Conservation (phyloP, 139 green algal species). For the Chlamydomonas urium region DNA sequence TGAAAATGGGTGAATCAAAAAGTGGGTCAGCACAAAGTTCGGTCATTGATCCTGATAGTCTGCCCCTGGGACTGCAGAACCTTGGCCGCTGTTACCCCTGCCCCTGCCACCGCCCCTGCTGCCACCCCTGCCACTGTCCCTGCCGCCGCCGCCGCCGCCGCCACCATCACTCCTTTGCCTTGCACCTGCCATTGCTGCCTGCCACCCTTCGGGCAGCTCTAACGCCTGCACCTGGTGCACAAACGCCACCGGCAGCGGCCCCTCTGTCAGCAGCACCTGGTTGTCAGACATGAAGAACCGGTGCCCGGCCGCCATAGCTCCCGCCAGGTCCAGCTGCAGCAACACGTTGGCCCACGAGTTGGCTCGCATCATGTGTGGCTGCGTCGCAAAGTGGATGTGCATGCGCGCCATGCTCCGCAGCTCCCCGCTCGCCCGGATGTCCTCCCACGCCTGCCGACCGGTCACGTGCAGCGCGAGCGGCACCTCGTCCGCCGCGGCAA, state of each 20-base stretch:
- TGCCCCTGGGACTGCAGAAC: too few species aligned
- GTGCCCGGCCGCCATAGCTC: slow-evolving; percentile 43
- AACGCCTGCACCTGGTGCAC: slow-evolving; percentile 25
- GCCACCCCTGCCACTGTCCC: too few species aligned
- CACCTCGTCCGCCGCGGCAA: slow-evolving; percentile 26
- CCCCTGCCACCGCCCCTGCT: too few species aligned
- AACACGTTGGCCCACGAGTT: slow-evolving; percentile 54
- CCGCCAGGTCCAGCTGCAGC: slow-evolving; percentile 45
- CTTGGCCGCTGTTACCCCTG: too few species aligned
- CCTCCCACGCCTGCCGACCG: slow-evolving; percentile 43
- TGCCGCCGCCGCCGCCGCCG: too few species aligned
- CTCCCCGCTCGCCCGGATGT: slow-evolving; percentile 49
- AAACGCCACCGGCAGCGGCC: slow-evolving; percentile 48
- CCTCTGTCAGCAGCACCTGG: slow-evolving; percentile 56
- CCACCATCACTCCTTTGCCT: too few species aligned
- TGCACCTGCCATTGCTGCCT: too few species aligned
- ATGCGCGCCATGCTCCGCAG: slow-evolving; percentile 57
- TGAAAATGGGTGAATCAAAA: too few species aligned
- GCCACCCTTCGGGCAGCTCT: slow-evolving; percentile 29
- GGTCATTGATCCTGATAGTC: too few species aligned
- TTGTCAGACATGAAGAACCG: slow-evolving; percentile 57
- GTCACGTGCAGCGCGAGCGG: slow-evolving; percentile 48
- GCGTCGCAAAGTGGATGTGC: slow-evolving; percentile 72
- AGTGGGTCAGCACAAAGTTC: too few species aligned
- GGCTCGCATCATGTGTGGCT: slow-evolving; percentile 40